Percentiles rank a stretch among this genome's conserved stretches.
These are phyloP conservation scores for Pleurotus cornucopiae DNA, from an alignment of 768 basidiomycete genomes.

Conservation along the genomic window DNA sequence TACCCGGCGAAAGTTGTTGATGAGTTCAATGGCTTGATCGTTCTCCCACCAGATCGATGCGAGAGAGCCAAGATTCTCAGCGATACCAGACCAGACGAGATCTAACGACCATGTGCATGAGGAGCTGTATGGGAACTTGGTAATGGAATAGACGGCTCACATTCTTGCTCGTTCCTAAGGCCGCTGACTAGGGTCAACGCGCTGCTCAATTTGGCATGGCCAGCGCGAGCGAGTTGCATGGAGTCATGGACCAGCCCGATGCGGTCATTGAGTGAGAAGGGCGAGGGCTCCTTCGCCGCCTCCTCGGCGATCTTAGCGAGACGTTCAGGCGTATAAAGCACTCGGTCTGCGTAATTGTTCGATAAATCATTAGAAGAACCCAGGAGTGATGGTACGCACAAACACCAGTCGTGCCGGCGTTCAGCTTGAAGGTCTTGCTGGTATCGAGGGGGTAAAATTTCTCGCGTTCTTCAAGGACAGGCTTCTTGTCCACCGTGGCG, in stretches of 20 bases:
- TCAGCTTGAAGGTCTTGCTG: slow-evolving; percentile 80
- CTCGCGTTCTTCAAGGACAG: slow-evolving; percentile 68
- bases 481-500: slow-evolving; percentile 50
- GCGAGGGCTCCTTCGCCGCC: slow-evolving; percentile 59
- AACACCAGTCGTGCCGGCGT: slow-evolving; percentile 84
- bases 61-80: slow-evolving; percentile 49
- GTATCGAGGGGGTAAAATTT: slow-evolving; percentile 68
- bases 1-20: slow-evolving; percentile 63
- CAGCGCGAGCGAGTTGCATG: slow-evolving; percentile 76
- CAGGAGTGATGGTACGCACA: slow-evolving; percentile 47
- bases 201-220: slow-evolving; percentile 71
- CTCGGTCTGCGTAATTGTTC: slow-evolving; percentile 54
- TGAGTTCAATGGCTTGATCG: slow-evolving; percentile 39
- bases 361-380: not conserved
- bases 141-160: slow-evolving; percentile 33
- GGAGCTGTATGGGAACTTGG: not conserved
- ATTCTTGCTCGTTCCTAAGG: slow-evolving; percentile 73
- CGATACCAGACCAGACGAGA: slow-evolving; percentile 77
- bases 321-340: slow-evolving; percentile 79
- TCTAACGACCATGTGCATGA: slow-evolving; percentile 35
- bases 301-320: slow-evolving; percentile 75
- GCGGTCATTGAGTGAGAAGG: slow-evolving; percentile 80
- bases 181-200: slow-evolving; percentile 69
- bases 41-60: slow-evolving; percentile 83
- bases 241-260: slow-evolving; percentile 87